A percentile compares a stretch with the other conserved stretches of the same genome.
These are phyloP conservation scores for Dimargaris cristalligena DNA, from an alignment of 192 early-diverging fungal genomes.

Conservation along the genomic window DNA sequence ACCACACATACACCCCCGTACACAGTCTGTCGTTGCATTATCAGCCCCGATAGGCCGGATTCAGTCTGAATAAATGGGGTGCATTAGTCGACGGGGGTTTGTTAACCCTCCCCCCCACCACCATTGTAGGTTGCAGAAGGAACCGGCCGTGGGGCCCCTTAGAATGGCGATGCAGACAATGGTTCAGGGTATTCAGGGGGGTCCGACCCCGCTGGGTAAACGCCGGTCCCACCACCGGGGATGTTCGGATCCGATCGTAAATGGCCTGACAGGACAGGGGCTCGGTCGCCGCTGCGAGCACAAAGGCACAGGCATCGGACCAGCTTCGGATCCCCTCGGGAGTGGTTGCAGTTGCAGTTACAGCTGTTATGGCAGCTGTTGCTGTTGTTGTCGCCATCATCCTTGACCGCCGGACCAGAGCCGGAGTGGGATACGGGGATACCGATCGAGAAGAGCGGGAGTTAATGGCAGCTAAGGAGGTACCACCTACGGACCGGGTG, in stretches of 20 bases:
- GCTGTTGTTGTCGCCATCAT: neutral
- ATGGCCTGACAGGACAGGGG: neutral
- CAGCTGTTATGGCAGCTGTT: neutral
- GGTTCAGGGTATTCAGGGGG: constrained; percentile 2
- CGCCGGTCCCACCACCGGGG: neutral
- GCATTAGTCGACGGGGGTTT: too few species aligned
- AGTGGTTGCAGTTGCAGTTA: neutral
- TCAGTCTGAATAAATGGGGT: too few species aligned
- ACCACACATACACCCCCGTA: too few species aligned
- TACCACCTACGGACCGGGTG: neutral
- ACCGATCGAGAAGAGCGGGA: neutral
- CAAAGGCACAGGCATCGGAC: neutral
- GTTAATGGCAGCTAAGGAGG: neutral
- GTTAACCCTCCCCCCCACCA: too few species aligned
- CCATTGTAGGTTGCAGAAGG: too few species aligned
- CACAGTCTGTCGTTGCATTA: too few species aligned
- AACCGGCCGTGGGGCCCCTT: too few species aligned
- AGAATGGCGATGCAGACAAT: neutral
- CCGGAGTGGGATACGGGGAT: neutral
- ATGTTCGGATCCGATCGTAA: neutral
- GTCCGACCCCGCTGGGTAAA: neutral
- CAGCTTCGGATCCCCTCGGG: neutral
- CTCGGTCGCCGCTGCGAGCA: neutral
- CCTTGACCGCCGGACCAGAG: neutral
- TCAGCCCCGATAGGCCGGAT: too few species aligned